phyloP scores from a whole-genome alignment of 139 green algal genomes.

The Chlorella ohadii region DNA sequence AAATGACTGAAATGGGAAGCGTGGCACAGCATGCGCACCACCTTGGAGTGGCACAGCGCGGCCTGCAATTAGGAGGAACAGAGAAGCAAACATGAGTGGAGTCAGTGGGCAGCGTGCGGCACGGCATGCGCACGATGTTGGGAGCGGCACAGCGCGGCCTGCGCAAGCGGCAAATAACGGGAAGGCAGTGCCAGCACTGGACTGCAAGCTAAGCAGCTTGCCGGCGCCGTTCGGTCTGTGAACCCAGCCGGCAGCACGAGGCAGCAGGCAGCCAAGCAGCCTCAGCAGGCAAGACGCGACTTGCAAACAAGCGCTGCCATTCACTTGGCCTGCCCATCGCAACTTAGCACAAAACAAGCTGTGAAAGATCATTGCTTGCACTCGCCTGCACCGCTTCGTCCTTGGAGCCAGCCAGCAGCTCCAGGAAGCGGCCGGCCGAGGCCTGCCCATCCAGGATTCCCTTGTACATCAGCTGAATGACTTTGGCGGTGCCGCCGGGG shows the following conservation, averaged over 20 bases:
- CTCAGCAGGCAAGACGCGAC: no score
- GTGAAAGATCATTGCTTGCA: no score
- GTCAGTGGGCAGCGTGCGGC: neutral
- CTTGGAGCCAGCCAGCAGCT: conserved; percentile 16
- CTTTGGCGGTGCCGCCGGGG: conserved; percentile 22
- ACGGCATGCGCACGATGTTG: conserved; percentile 32
- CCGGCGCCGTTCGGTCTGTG: no score
- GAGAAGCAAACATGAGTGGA: no score
- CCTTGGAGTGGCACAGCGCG: conserved; percentile 30
- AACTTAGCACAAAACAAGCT: no score
- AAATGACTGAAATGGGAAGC: no score
- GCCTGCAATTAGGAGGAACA: neutral
- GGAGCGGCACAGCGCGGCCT: conserved; percentile 15
- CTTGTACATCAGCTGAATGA: conserved; percentile 31
- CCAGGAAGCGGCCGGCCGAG: conserved; percentile 26
- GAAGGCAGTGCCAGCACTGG: no score
- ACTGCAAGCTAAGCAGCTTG: no score
- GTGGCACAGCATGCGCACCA: conserved; percentile 25
- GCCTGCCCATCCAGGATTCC: conserved; percentile 27
- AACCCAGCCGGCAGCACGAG: no score
- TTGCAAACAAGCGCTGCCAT: no score
- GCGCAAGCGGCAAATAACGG: neutral
- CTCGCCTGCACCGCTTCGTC: conserved; percentile 7
- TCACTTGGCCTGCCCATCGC: no score
- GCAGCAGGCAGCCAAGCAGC: no score